These are phyloP conservation scores for Oryza meridionalis DNA, from an alignment of 176 grass and related monocot species.

Conservation along the genomic window DNA sequence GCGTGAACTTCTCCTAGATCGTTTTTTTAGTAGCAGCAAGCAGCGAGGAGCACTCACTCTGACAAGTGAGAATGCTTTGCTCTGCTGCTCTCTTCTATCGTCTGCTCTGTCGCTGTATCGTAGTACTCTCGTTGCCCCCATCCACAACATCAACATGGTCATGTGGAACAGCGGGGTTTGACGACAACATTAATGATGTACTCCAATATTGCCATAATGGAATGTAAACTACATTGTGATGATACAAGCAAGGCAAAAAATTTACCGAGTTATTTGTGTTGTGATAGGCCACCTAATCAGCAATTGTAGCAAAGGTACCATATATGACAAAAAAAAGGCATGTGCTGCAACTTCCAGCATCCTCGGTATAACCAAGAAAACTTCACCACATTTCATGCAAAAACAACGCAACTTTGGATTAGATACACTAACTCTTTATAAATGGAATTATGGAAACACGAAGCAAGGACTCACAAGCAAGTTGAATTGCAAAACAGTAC, in stretches of 20 bases:
- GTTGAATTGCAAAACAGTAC: not conserved
- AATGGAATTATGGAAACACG: not conserved
- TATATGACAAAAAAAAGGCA: too few species aligned
- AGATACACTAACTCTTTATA: too few species aligned
- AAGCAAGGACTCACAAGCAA: not conserved
- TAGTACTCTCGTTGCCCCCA: conserved; percentile 41
- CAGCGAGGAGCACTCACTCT: conserved; percentile 11
- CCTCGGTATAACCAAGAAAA: not conserved
- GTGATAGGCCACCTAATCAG: too few species aligned
- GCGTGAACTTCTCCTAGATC: conserved; percentile 60
- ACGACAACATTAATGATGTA: not conserved
- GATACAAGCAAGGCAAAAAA: conserved; percentile 11
- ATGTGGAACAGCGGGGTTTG: conserved; percentile 52
- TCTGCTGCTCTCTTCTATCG: not conserved
- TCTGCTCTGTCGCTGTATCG: not conserved
- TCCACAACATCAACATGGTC: not conserved
- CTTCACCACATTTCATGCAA: too few species aligned
- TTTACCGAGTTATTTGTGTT: not conserved
- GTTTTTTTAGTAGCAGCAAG: not conserved
- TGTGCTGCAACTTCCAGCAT: not conserved
- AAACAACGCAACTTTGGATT: not conserved
- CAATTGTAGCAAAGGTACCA: too few species aligned
- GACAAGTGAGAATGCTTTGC: not conserved
- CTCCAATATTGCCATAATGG: too few species aligned
- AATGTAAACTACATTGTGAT: not conserved